Conservation (phyloP, 192 early-diverging fungal species). For the Irineochytrium annulatum region DNA sequence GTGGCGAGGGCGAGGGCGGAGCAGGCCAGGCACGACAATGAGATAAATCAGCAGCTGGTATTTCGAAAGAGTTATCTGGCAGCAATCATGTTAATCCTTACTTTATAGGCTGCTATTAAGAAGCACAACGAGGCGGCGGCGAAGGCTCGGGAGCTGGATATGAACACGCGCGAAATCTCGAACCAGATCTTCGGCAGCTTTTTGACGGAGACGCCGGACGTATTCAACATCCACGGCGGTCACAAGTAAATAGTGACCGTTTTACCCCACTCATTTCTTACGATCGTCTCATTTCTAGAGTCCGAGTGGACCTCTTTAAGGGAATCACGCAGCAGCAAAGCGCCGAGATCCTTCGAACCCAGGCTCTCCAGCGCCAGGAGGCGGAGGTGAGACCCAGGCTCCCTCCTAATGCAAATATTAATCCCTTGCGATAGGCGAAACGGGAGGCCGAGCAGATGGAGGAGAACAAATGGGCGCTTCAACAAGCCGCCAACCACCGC, state of each 20-base stretch:
- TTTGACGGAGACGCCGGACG: conserved; percentile 49
- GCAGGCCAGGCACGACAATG: conserved; percentile 33
- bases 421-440: conserved; percentile 19
- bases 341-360: conserved; percentile 30
- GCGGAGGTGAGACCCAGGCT: conserved; percentile 29
- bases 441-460: conserved; percentile 24
- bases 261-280: no score
- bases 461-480: conserved; percentile 30
- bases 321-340: conserved; percentile 49
- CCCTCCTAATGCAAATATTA: background rate
- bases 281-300: conserved; percentile 24
- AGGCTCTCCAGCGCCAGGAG: conserved; percentile 47
- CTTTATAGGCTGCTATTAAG: conserved; percentile 32
- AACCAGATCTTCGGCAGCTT: conserved; percentile 44
- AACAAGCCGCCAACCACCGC: conserved; percentile 36
- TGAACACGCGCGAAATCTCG: conserved; percentile 41
- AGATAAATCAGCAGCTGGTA: conserved; percentile 42
- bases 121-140: conserved; percentile 32
- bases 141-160: conserved; percentile 25
- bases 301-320: conserved; percentile 57
- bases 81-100: background rate
- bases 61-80: background rate
- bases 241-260: conserved; percentile 36
- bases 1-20: conserved; percentile 27
- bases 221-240: conserved; percentile 45